Evolutionary conservation across 202 grass and related monocot species (phyloP), one percentile per base, ranked within the genome.

Genomic region (Alloteropsis angusta): DNA sequence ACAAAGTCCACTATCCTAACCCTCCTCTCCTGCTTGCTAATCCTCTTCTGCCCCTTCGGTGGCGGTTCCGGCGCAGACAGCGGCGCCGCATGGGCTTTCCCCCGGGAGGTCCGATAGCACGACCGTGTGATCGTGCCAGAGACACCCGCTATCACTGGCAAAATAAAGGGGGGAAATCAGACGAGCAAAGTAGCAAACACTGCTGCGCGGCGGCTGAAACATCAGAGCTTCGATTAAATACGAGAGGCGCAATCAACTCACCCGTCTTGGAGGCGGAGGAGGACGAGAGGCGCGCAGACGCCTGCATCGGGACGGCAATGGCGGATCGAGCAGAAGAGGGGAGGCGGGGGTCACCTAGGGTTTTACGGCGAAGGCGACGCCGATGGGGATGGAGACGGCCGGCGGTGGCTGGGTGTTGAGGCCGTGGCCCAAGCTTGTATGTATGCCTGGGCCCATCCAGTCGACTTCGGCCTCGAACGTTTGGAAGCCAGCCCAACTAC

Each of bases 31-130:
- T 82, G 22, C 46, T 67, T 89, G n/a, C 68, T 8, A 23, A 89
- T 60, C 71, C 44, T 93, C 82, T 85, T 91, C 61, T 0, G 64
- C 28, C 56, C 78, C 62, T 85, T 95, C 11, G 54, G 71, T 9
- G 77, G 38, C 56, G 77, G 49, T 65, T 89, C 89, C 74, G 74
- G 67, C 36, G 96, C 69, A 21, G 89, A 73, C 54, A 93, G 66
- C 55, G 82, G 89, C 48, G 90, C 66, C 60, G 75, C 84, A 59
- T 85, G 85, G n/a, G 96, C 87, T 80, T 91, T 93, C 28, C 86
- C 68, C 58, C 86, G 61, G 19, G 68, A 55, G 45, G 66, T 67
- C 56, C 59, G 41, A 32, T 90, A 56, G 62, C 39, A 88, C 48
- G 83, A 81, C 49, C 66, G 82, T 18, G 75, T 34, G 63, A 78